Evolutionary conservation across 2,329 filamentous ascomycete species (phyloP).

Genomic region (Neopestalotiopsis sp.): DNA sequence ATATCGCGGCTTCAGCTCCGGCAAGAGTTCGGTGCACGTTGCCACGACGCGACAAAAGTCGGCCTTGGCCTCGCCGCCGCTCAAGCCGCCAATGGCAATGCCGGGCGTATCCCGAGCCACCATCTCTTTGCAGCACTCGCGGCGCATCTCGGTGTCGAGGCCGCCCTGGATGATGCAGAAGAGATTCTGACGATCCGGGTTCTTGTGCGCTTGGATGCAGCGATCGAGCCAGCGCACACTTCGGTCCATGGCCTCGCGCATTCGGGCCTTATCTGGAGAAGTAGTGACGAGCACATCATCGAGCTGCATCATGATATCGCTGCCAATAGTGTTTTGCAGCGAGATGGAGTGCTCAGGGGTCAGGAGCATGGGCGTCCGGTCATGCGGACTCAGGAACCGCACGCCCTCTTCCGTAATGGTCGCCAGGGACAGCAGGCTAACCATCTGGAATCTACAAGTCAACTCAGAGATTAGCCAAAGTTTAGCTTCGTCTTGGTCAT

Average conservation of each 20-base stretch:
- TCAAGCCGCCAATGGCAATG: slow-evolving; percentile 94
- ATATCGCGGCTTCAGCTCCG: slow-evolving; percentile 93
- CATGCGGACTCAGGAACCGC: slow-evolving; percentile 93
- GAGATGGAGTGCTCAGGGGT: slow-evolving; percentile 97
- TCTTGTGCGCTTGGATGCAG: slow-evolving; percentile 87
- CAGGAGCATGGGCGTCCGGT: slow-evolving; percentile 93
- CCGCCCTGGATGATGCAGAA: slow-evolving; percentile 99
- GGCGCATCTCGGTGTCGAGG: slow-evolving; percentile 83
- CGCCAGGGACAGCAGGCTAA: slow-evolving; percentile 90
- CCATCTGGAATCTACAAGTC: slow-evolving; percentile 88
- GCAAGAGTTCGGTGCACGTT: slow-evolving; percentile 83
- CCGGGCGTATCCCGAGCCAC: slow-evolving; percentile 88
- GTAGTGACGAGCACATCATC: slow-evolving; percentile 98
- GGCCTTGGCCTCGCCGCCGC: slow-evolving; percentile 91
- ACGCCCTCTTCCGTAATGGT: slow-evolving; percentile 96
- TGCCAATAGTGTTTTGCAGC: slow-evolving; percentile 95
- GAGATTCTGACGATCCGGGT: slow-evolving; percentile 83
- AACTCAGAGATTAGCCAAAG: slow-evolving; percentile 19
- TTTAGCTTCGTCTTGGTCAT: not conserved
- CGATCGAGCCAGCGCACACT: slow-evolving; percentile 95
- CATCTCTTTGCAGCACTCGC: slow-evolving; percentile 86
- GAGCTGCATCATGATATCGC: slow-evolving; percentile 99
- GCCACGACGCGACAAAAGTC: slow-evolving; percentile 91
- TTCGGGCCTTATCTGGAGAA: slow-evolving; percentile 84
- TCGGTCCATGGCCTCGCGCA: slow-evolving; percentile 93